Base-by-base conservation (phyloP, 352 stramenopile genomes). In the Albugo candida region DNA sequence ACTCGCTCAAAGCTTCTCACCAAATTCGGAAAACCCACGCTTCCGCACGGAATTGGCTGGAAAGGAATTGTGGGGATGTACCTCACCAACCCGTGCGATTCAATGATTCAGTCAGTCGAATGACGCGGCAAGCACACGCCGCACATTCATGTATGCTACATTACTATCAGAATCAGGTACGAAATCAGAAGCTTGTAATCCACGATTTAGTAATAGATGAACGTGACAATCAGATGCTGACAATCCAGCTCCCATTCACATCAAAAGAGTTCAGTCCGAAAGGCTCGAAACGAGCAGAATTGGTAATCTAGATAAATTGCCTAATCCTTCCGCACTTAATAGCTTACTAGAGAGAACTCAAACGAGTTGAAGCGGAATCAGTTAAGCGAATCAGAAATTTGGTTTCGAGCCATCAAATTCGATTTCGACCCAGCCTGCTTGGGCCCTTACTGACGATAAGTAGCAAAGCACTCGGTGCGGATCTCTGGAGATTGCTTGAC, bases 391-490 rank as follows among this genome's bases (percentile, higher is more conserved):
- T 83, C 20, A 58, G 77, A 36, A 44, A 64, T 2, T 51, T 62
- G 11, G 69, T 79, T 6, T 47, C 54, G 12, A 52, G 56, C 0
- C 42, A 69, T 10, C 60, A 56, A 41, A 58, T 76, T n/a, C 62
- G 77, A 8, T 87, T 85, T 54, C 73, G 77, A 16, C 77, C 77
- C 20, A 89, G 77, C 57, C 40, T 74, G 11, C 42, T 77, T 48
- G 52, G 82, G 11, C 66, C 77, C 19, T 53, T 65, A 3, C 56
- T 82, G 2, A 45, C 75, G 18, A 62, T 69, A 40, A 75, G 59
- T 48, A 83, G 69, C 53, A 51, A 59, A 5, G 45, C 54, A 40
- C 45, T 83, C 17, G 73, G 73, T 85, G 24, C 24, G 24, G 24
- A 31, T 31, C 24, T 31, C 24, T 31, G 3, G 3, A 10, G 24